A percentile compares a stretch with the other conserved stretches of the same genome.
These are phyloP conservation scores for Thalassiosira hispida DNA, from an alignment of 352 stramenopile species.

Conservation along the genomic window DNA sequence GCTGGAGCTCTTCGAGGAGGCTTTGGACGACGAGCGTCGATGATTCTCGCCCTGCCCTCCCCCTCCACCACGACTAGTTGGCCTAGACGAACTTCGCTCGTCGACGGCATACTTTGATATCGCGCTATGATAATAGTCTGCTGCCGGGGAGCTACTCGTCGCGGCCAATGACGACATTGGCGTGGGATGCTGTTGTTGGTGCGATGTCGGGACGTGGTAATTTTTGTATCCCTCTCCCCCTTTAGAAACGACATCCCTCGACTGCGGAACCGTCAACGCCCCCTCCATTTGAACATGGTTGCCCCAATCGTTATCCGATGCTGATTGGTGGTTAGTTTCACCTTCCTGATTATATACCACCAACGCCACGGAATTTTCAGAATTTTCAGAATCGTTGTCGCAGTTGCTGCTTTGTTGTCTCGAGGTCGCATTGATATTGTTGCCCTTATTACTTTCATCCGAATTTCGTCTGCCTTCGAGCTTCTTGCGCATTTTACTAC, in stretches of 20 bases:
- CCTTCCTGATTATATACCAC: not conserved
- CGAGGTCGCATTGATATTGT: not conserved
- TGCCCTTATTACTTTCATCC: too few species aligned
- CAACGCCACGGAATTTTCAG: not conserved
- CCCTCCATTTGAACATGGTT: too few species aligned
- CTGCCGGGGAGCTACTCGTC: too few species aligned
- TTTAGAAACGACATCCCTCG: too few species aligned
- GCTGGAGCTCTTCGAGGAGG: too few species aligned
- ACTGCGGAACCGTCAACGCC: too few species aligned
- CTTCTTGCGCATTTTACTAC: too few species aligned
- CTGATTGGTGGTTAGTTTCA: not conserved
- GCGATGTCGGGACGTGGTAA: not conserved
- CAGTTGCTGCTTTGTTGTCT: not conserved
- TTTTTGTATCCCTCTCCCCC: too few species aligned
- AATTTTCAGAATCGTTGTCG: not conserved
- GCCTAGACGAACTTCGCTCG: not conserved
- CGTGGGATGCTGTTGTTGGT: not conserved
- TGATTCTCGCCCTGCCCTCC: not conserved
- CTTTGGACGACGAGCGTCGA: not conserved
- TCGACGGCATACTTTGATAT: constrained; percentile 21
- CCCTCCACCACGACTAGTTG: not conserved
- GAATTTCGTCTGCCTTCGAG: too few species aligned
- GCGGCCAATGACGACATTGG: not conserved
- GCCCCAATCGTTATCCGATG: too few species aligned
- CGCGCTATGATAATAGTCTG: constrained; percentile 10